Base-by-base conservation (phyloP, 805 yeast species). In the Jamesozyma piceae region DNA sequence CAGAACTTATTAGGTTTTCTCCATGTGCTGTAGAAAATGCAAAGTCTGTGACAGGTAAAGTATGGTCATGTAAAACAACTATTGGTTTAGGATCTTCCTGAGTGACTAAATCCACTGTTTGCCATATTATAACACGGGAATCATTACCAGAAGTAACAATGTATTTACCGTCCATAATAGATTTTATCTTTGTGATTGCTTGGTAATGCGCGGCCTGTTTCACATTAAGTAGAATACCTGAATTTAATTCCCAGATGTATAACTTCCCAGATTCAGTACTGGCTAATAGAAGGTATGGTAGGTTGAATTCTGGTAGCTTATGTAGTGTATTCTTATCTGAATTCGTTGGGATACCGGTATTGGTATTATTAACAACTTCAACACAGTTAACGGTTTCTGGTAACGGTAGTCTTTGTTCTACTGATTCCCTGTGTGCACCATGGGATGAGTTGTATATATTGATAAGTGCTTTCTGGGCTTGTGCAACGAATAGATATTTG, bases 191-290 rank as follows among this genome's bases (percentile, higher is more conserved):
- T 0, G 80, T 72, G 6, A 87, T 73, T 5, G 72, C 68, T 63
- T 90, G 97, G 60, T 86, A 90, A 64, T 90, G 97, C 1, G 86
- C 80, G 54, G 59, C 53, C 39, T 84, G 89, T 54, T 77, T 78
- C 3, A 78, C 94, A 37, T 75, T 68, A 20, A 89, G 55, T 37
- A 92, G 68, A 20, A 75, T 63, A 0, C 97, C 97, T 2, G 92
- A 81, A 9, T 71, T 62, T 40, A 89, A 57, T 52, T 87, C 95
- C 97, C 97, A 90, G 1, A 89, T 61, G 55, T 83, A 83, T 14
- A 92, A 48, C 49, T 79, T 75, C 11, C 97, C 97, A n/a, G 62
- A 48, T 30, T 53, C 53, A 1, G 64, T 80, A 55, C 45, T 68
- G 57, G 41, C 92, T 72, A 46, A 90, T 88, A 92, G 61, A 32